Percentiles rank a stretch among this genome's conserved stretches.
These are phyloP conservation scores for Argentina anserina DNA, from an alignment of 306 rosid species.

Conservation along the genomic window DNA sequence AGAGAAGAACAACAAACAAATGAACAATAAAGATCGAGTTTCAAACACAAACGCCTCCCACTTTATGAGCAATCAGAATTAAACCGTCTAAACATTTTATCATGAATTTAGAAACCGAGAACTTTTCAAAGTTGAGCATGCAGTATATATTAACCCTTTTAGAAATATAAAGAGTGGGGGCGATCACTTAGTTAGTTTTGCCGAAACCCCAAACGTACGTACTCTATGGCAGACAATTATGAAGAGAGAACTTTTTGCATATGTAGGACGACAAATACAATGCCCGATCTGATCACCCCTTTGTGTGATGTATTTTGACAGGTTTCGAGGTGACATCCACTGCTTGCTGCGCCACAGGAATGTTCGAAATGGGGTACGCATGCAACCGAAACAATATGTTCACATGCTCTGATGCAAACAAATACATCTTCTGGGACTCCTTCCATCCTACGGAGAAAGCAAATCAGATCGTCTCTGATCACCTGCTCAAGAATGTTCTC, in stretches of 20 bases:
- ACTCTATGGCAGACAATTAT: not conserved
- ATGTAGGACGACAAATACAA: not conserved
- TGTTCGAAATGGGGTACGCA: conserved; percentile 53
- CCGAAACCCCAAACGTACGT: too few species aligned
- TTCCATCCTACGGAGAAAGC: conserved; percentile 53
- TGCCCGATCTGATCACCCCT: not conserved
- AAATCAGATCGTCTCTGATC: conserved; percentile 27
- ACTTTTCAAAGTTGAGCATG: not conserved
- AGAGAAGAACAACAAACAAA: too few species aligned
- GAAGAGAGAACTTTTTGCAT: not conserved
- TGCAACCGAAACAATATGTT: conserved; percentile 34
- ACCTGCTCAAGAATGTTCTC: conserved; percentile 21
- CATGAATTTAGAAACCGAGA: not conserved
- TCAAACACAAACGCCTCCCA: not conserved
- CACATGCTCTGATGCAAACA: conserved; percentile 45
- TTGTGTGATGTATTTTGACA: not conserved
- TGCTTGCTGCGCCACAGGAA: conserved; percentile 50
- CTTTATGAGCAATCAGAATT: not conserved
- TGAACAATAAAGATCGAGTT: too few species aligned
- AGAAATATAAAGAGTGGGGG: too few species aligned
- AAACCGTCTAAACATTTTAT: not conserved
- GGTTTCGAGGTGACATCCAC: conserved; percentile 34
- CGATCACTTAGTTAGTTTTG: too few species aligned
- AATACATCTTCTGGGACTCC: conserved; percentile 51
- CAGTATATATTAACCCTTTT: too few species aligned